Evolutionary conservation across 2,329 filamentous ascomycete genomes (phyloP).

Genomic region (Phyllachora maydis): DNA sequence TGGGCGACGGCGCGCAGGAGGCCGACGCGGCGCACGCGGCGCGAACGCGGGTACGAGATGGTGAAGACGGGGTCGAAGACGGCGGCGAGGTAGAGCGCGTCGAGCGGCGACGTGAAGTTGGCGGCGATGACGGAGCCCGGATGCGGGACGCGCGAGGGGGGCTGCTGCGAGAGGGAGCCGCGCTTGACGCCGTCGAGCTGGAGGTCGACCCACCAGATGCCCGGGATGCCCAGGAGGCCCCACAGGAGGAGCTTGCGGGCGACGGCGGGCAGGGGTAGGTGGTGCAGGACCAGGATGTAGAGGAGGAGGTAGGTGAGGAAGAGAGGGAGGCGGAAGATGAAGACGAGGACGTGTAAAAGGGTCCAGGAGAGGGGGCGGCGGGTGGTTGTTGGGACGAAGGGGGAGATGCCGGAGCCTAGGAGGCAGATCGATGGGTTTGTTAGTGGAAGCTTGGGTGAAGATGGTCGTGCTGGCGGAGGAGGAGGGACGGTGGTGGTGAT

Average conservation of each 20-base stretch:
- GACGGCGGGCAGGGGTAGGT: conserved; percentile 43
- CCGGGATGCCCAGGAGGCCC: conserved; percentile 70
- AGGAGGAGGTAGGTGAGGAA: conserved; percentile 44
- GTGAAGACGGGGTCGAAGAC: conserved; percentile 96
- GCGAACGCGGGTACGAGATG: conserved; percentile 54
- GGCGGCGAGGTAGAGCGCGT: conserved; percentile 81
- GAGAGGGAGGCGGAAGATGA: conserved; percentile 61
- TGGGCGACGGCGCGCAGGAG: conserved; percentile 55
- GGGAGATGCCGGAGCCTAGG: conserved; percentile 81
- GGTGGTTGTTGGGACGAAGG: conserved; percentile 69
- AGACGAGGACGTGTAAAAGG: conserved; percentile 49
- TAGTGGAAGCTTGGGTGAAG: neutral
- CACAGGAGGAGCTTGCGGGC: conserved; percentile 72
- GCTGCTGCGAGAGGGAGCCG: conserved; percentile 63
- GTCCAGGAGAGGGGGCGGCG: conserved; percentile 40
- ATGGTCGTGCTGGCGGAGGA: too few species aligned
- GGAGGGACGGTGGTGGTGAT: neutral
- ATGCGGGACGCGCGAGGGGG: conserved; percentile 53
- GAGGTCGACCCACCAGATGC: conserved; percentile 97
- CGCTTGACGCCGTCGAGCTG: conserved; percentile 93
- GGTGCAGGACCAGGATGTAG: conserved; percentile 70
- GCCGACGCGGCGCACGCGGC: conserved; percentile 55
- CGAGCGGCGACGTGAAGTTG: conserved; percentile 81
- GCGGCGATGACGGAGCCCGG: conserved; percentile 69
- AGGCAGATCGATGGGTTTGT: conserved; percentile 1